Evolutionary conservation across 768 basidiomycete genomes (phyloP), one percentile per base, ranked within the genome.

Genomic region (Phlebiopsis gigantea): DNA sequence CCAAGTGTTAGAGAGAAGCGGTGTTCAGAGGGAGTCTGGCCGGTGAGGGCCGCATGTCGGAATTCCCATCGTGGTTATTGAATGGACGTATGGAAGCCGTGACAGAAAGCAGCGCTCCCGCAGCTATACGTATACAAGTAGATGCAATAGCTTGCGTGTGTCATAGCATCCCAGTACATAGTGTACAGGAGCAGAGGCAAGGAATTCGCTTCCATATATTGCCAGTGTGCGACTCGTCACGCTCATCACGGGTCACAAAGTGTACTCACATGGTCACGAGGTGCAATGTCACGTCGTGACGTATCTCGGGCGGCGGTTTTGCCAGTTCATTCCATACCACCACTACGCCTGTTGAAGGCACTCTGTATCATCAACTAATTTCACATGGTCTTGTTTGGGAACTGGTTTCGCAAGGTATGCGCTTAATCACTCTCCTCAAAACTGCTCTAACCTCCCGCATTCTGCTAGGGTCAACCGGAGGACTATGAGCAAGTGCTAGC

Each of bases 401-500:
- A 46, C 21, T 60, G 58, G 58, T 60, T 60, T 46, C 26, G 29
- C 1, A 56, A 53, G 55, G 58, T 60, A 31, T 17, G 50, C 19
- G 5, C 24, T 17, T 15, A 5, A 14, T 4, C 21, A 25, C 46
- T 7, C 4, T 24, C 17, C 31, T 25, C 14, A n/a, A 39, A n/a
- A 12, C 1, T 34, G n/a, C n/a, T 30, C 31, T 19, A n/a, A 22
- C 5, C n/a, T 26, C n/a, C 31, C 28, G 42, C 8, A 49, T 48
- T 24, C 12, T 7, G 24, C 55, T 34, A 80, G 80, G 77, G 72
- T 66, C 71, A 74, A 42, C 78, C 85, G 17, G 87, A 90, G 62
- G 87, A 94, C 73, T 91, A 87, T 66, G 90, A 91, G 65, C 78
- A 84, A 21, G 72, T 90, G 56, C 81, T 94, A 26, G 79, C 85